Evolutionary conservation across 768 basidiomycete genomes (phyloP).

Genomic region (Rhodotorula paludigena): DNA sequence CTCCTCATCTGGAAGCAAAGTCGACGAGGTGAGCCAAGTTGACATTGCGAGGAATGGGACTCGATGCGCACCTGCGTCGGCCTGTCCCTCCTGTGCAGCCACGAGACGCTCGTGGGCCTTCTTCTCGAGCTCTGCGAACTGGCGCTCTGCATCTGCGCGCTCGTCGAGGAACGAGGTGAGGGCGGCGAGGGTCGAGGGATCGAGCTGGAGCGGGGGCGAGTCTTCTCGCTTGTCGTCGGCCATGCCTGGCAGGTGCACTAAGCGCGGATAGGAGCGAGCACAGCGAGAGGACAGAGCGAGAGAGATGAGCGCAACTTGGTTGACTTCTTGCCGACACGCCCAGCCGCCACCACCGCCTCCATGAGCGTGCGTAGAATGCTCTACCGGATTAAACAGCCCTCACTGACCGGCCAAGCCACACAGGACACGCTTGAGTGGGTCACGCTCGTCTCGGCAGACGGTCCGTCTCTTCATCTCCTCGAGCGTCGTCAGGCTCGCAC

Average conservation of each 20-base stretch:
- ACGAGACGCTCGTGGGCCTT: constrained; percentile 11
- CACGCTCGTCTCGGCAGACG: constrained; percentile 31
- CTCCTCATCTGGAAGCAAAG: constrained; percentile 7
- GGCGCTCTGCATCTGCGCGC: constrained; percentile 30
- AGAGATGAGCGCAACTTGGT: too few relatives aligned
- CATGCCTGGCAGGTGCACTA: too few relatives aligned
- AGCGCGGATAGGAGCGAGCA: too few relatives aligned
- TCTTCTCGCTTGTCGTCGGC: too few relatives aligned
- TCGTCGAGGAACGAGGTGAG: constrained; percentile 36
- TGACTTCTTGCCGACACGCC: too few relatives aligned
- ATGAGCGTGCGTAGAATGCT: too few relatives aligned
- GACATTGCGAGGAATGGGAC: not conserved
- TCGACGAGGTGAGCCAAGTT: not conserved
- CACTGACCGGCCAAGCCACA: not conserved
- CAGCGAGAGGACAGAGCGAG: too few relatives aligned
- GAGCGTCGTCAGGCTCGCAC: not conserved
- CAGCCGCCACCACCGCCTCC: too few relatives aligned
- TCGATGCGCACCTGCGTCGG: not conserved
- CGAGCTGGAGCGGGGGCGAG: constrained; percentile 34
- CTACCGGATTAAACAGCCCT: too few relatives aligned
- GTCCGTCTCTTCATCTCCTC: not conserved
- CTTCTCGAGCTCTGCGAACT: constrained; percentile 35
- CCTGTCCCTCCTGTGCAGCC: constrained; percentile 7
- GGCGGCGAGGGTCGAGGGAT: constrained; percentile 40
- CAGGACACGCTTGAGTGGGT: constrained; percentile 8